phyloP scores from a whole-genome alignment of 345 rosid genomes.

The Syzygium aqueum region DNA sequence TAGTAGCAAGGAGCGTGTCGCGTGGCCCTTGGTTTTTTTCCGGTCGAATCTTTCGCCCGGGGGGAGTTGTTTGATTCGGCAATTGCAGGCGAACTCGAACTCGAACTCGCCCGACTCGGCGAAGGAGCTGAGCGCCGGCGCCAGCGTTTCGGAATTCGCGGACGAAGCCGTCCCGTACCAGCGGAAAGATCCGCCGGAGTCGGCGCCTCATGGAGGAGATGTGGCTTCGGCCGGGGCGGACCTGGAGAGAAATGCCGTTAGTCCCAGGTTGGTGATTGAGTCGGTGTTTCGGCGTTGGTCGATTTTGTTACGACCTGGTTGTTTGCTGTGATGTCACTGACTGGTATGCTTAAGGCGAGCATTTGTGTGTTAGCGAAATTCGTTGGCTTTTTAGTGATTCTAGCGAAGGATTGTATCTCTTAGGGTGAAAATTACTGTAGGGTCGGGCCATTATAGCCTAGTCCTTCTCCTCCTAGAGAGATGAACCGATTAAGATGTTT shows the following conservation, averaged over 20 bases:
- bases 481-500: neutral
- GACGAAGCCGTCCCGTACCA: conserved; percentile 28
- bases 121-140: conserved; percentile 29
- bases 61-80: neutral
- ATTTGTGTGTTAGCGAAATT: neutral
- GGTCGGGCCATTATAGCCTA: neutral
- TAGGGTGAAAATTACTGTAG: neutral
- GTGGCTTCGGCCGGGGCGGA: conserved; percentile 29
- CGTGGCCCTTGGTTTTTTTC: neutral
- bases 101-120: conserved; percentile 40
- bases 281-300: neutral
- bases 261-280: conserved; percentile 34
- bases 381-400: neutral
- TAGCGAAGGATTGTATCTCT: neutral
- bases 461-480: neutral
- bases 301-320: neutral
- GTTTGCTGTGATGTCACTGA: neutral
- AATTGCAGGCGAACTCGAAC: conserved; percentile 34
- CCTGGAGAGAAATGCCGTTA: conserved; percentile 25
- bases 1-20: neutral
- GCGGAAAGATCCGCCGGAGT: conserved; percentile 36
- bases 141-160: conserved; percentile 16
- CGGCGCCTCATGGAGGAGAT: conserved; percentile 17
- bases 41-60: neutral
- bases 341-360: neutral